A percentile compares a stretch with the other conserved stretches of the same genome.
phyloP scores from a whole-genome alignment of 163 green algal species.

The Picocystis sp. region DNA sequence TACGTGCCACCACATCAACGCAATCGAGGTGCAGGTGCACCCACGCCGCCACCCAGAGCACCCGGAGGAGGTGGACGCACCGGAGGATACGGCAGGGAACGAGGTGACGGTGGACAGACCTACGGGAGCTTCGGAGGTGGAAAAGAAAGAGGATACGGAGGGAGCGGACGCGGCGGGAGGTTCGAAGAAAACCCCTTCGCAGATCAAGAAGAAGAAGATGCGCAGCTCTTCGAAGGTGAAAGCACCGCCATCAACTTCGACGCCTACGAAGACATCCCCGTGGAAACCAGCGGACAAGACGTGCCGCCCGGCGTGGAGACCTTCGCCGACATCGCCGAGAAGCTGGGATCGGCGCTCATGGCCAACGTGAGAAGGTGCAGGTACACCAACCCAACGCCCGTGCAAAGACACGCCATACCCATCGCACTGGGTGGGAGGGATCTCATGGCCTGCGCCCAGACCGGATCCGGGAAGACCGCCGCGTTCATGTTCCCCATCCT shows the following conservation, averaged over 20 bases:
- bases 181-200: no score
- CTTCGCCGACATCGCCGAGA: conserved; percentile 68
- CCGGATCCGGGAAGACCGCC: conserved; percentile 92
- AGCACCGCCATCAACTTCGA: conserved; percentile 99
- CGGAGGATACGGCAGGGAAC: no score
- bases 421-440: conserved; percentile 57
- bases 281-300: conserved; percentile 74
- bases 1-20: no score
- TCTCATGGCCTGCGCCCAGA: conserved; percentile 75
- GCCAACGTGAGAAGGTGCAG: no score
- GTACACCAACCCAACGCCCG: conserved; percentile 39
- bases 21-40: no score
- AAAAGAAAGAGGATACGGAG: no score
- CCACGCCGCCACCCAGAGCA: no score
- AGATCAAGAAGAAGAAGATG: conserved; percentile 39
- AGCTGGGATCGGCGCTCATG: conserved; percentile 54
- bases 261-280: conserved; percentile 96
- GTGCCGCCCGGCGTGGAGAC: conserved; percentile 53
- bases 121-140: no score
- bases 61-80: no score
- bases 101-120: no score
- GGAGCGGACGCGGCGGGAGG: no score
- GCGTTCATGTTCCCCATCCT: conserved; percentile 88
- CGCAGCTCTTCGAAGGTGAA: conserved; percentile 44
- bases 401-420: conserved; percentile 60